These are phyloP conservation scores for Calocera cornea DNA, from an alignment of 768 basidiomycete species.

Conservation along the genomic window DNA sequence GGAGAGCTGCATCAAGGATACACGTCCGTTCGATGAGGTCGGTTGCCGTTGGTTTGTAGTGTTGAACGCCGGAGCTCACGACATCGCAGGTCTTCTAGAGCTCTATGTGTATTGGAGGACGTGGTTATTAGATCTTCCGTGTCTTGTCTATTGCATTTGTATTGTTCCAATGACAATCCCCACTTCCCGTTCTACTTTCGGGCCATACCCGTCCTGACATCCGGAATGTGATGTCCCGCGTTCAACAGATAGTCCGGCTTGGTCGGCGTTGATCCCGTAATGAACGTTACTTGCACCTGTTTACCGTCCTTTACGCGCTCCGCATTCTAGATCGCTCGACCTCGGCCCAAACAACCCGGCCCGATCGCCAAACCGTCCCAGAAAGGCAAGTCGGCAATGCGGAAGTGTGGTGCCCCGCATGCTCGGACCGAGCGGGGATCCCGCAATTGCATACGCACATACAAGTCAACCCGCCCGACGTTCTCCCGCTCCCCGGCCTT, in stretches of 20 bases:
- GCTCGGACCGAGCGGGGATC: background rate
- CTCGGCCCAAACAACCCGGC: background rate
- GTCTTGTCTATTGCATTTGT: no score
- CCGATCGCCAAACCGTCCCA: background rate
- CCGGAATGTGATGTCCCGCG: no score
- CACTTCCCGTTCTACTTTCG: no score
- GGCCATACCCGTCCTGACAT: no score
- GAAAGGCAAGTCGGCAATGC: background rate
- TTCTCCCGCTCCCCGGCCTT: background rate
- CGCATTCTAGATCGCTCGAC: background rate
- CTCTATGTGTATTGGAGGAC: no score
- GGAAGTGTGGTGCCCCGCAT: background rate
- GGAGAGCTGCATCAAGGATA: slow-evolving; percentile 92
- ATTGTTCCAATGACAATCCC: no score
- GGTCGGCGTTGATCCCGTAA: no score
- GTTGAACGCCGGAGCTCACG: background rate
- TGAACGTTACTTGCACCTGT: no score
- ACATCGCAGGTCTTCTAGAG: background rate
- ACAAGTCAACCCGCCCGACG: background rate
- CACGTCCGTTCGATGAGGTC: slow-evolving; percentile 94
- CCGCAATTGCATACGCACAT: no score
- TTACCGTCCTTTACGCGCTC: no score
- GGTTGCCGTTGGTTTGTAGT: background rate
- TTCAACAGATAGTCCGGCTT: no score
- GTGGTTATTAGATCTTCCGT: no score